A percentile compares a stretch with the other conserved stretches of the same genome.
Conservation (phyloP, 768 basidiomycete genomes). For the Boletus sp. region DNA sequence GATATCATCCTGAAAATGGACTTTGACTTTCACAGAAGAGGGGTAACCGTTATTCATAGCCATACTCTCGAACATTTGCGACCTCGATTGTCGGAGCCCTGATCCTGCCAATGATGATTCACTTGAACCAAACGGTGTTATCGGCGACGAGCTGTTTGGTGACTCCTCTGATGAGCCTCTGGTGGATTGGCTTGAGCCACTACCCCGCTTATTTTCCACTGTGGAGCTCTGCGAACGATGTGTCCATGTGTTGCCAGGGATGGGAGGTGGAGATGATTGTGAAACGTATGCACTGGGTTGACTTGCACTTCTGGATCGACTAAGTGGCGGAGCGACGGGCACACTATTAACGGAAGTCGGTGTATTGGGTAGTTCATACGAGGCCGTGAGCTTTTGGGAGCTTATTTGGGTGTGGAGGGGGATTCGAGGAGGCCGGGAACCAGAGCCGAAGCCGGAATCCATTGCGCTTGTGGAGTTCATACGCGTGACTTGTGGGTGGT, state of each 20-base stretch:
- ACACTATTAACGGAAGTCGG: constrained; percentile 33
- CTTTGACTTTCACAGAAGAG: constrained; percentile 83
- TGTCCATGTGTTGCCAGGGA: constrained; percentile 51
- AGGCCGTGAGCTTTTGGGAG: constrained; percentile 54
- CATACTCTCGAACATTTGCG: constrained; percentile 50
- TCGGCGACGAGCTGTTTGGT: constrained; percentile 80
- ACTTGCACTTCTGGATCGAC: constrained; percentile 74
- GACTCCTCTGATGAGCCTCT: constrained; percentile 78
- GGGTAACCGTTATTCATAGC: constrained; percentile 30
- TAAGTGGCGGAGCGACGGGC: constrained; percentile 35
- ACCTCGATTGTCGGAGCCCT: constrained; percentile 52
- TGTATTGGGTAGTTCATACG: constrained; percentile 48
- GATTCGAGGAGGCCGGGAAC: constrained; percentile 41
- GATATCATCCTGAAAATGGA: constrained; percentile 92
- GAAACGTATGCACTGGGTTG: constrained; percentile 73
- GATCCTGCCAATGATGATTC: constrained; percentile 71
- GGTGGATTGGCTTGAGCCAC: constrained; percentile 82
- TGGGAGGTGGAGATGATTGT: constrained; percentile 48
- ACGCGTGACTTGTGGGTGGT: constrained; percentile 48
- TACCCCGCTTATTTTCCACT: constrained; percentile 65
- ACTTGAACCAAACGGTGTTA: constrained; percentile 88
- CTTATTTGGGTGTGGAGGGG: constrained; percentile 68
- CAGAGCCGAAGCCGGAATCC: constrained; percentile 35
- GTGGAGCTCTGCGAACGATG: constrained; percentile 42
- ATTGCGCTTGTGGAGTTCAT: constrained; percentile 46